A percentile compares a stretch with the other conserved stretches of the same genome.
Evolutionary conservation across 1,139 yeast genomes (phyloP).

Genomic region (Candida pseudoviswanathii): DNA sequence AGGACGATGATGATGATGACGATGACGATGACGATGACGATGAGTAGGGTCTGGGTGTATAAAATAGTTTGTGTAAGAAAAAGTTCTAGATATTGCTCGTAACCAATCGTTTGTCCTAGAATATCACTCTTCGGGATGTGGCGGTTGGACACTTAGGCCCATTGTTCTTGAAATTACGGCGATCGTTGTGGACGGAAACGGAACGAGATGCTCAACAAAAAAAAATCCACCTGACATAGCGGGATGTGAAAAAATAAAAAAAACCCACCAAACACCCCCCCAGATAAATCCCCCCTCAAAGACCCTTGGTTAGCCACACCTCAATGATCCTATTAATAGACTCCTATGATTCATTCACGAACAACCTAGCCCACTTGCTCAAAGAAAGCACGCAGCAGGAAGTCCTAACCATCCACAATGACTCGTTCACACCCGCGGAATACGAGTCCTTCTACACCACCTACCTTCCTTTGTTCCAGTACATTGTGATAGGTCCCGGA

Average conservation of each 20-base stretch:
- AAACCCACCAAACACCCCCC: neutral
- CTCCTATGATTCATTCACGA: slow-evolving; percentile 93
- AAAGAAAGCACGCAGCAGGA: slow-evolving; percentile 52
- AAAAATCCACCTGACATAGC: neutral
- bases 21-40: slow-evolving; percentile 24
- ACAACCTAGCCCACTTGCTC: slow-evolving; percentile 72
- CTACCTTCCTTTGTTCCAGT: slow-evolving; percentile 58
- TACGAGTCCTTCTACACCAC: slow-evolving; percentile 39
- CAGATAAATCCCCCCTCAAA: neutral
- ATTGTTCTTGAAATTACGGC: neutral
- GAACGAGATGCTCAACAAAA: neutral
- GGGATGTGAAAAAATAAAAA: neutral
- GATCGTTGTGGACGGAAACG: neutral
- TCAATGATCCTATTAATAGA: slow-evolving; percentile 73
- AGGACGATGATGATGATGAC: slow-evolving; percentile 31
- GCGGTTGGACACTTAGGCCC: too few relatives aligned
- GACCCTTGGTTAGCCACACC: neutral
- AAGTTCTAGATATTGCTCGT: neutral
- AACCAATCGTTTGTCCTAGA: slow-evolving; percentile 2
- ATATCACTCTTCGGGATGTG: too few relatives aligned
- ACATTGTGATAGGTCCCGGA: slow-evolving; percentile 92
- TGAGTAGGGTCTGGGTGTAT: slow-evolving; percentile 9
- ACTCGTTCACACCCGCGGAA: slow-evolving; percentile 47
- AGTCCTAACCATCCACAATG: slow-evolving; percentile 77
- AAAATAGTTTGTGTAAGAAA: neutral